These are phyloP conservation scores for Sphaerulina vaccinii DNA, from an alignment of 2,329 filamentous ascomycete genomes.

Conservation along the genomic window DNA sequence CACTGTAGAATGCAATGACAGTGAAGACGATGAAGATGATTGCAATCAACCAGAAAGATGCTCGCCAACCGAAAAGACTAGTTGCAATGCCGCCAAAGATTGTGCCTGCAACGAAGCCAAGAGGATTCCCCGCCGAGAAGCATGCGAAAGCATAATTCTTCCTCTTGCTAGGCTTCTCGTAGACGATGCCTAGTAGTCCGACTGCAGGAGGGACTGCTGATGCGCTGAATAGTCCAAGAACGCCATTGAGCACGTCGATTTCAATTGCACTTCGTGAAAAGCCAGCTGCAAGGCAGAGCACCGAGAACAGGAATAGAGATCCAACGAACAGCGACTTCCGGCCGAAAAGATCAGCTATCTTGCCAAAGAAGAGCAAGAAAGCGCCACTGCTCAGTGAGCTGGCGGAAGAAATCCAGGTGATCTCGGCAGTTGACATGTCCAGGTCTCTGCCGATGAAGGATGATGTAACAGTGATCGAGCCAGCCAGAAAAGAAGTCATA, in stretches of 20 bases:
- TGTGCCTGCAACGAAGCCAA: conserved; percentile 58
- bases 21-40: conserved; percentile 64
- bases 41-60: conserved; percentile 60
- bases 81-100: conserved; percentile 64
- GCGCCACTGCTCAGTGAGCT: conserved; percentile 62
- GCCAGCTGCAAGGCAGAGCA: conserved; percentile 58
- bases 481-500: conserved; percentile 60
- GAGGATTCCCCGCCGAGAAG: conserved; percentile 58
- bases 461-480: conserved; percentile 61
- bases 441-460: conserved; percentile 57
- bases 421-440: conserved; percentile 62
- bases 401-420: conserved; percentile 67
- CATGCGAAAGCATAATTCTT: conserved; percentile 66
- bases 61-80: conserved; percentile 62
- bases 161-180: conserved; percentile 59
- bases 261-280: conserved; percentile 60
- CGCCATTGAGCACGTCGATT: conserved; percentile 62
- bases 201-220: conserved; percentile 64
- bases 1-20: conserved; percentile 58
- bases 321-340: conserved; percentile 60
- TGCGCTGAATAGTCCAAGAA: conserved; percentile 64
- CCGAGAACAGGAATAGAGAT: conserved; percentile 59
- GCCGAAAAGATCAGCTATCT: conserved; percentile 65
- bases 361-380: conserved; percentile 66
- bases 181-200: conserved; percentile 63